Conservation (phyloP, 2,329 filamentous ascomycete species). For the Ophiostoma australiae region DNA sequence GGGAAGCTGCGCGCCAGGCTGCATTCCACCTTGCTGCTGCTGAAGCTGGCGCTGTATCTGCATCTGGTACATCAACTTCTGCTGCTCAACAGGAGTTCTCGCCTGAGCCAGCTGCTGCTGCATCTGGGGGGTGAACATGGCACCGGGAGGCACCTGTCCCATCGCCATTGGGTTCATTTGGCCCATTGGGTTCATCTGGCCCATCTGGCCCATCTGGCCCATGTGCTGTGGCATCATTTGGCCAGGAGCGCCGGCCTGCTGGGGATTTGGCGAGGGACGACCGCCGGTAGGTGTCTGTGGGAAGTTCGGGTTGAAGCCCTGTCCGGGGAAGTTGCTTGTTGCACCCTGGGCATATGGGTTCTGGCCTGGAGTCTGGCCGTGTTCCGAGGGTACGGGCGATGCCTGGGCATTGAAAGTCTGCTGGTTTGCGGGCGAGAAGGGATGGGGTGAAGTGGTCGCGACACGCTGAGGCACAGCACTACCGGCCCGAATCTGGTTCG, state of each 20-base stretch:
- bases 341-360: constrained; percentile 49
- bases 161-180: constrained; percentile 34
- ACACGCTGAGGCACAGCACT: constrained; percentile 68
- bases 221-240: constrained; percentile 24
- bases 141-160: constrained; percentile 40
- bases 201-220: constrained; percentile 49
- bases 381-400: constrained; percentile 70
- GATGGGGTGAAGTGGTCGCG: constrained; percentile 86
- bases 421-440: constrained; percentile 72
- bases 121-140: constrained; percentile 33
- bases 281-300: constrained; percentile 53
- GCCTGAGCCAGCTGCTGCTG: constrained; percentile 41
- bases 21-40: constrained; percentile 40
- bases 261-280: constrained; percentile 52
- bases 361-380: constrained; percentile 65
- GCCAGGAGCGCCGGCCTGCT: constrained; percentile 38
- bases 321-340: constrained; percentile 48
- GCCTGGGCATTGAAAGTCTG: constrained; percentile 68
- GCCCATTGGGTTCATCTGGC: constrained; percentile 25
- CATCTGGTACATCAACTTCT: constrained; percentile 78
- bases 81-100: constrained; percentile 61
- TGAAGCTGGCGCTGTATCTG: constrained; percentile 70
- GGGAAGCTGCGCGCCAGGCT: constrained; percentile 36
- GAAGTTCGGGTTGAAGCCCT: constrained; percentile 56
- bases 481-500: constrained; percentile 68